Evolutionary conservation across 2,329 filamentous ascomycete species (phyloP), one percentile per base, ranked within the genome.

Genomic region (Cryphonectria radicalis): DNA sequence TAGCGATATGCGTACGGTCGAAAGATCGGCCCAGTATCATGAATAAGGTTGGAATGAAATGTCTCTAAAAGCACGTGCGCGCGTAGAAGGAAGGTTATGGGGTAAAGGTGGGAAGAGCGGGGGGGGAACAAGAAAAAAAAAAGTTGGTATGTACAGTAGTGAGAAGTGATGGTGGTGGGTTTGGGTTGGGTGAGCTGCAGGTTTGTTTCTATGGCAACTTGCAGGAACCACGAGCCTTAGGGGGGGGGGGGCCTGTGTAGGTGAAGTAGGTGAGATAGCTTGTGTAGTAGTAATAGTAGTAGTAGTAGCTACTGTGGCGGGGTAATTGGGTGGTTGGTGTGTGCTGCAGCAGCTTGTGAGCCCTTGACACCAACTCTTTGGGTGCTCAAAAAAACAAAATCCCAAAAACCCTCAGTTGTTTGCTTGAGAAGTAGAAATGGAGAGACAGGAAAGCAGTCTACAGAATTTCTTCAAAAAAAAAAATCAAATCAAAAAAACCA

Each of bases 41-140:
- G 46, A 42, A 69, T 69, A 71, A 66, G 62, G 70, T 43, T 69
- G 70, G 70, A 71, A 71, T 69, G 70, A 62, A 71, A 50, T 50
- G 46, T 50, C 46, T 57, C 7, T 5, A 28, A 28, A 8, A 17
- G 55, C 55, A 59, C 55, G 55, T 59, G 55, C 32, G 55, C 32
- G 55, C 32, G 68, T 62, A 66, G 60, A 60, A 67, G 32, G 65
- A 67, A 67, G 11, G 50, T 37, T 37, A 28, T 46, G 50, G 64
- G 64, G 25, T 17, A 59, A 2, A 13, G 64, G 25, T 35, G 17
- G 25, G 13, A 25, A 14, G 25, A 22, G n/a, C 3, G 46, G 46
- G 46, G n/a, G n/a, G n/a, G n/a, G n/a, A n/a, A n/a, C n/a, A n/a
- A n/a, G n/a, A n/a, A 25, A 50, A 53, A 65, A 40, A 37, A 25